Percentiles rank a stretch among this genome's conserved stretches.
These are phyloP conservation scores for Phycomyces blakesleeanus DNA, from an alignment of 192 early-diverging fungal genomes.

Conservation along the genomic window DNA sequence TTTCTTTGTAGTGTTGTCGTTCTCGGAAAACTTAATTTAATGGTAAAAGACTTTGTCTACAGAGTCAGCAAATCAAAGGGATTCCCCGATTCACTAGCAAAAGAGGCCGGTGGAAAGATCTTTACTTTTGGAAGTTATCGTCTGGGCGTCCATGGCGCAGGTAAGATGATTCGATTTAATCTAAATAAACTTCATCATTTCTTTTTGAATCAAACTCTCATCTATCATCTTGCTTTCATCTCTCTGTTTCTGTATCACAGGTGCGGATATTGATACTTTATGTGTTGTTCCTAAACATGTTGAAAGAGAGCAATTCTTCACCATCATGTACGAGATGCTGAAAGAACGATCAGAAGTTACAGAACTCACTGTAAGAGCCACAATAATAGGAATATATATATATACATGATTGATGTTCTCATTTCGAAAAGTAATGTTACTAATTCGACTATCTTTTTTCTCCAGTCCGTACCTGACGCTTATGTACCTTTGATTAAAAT, in stretches of 20 bases:
- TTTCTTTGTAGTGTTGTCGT: slow-evolving; percentile 67
- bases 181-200: no score
- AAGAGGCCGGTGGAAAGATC: slow-evolving; percentile 90
- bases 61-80: slow-evolving; percentile 61
- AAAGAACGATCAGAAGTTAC: slow-evolving; percentile 79
- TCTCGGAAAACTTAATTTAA: slow-evolving; percentile 77
- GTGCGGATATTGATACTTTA: slow-evolving; percentile 97
- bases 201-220: not conserved
- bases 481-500: slow-evolving; percentile 96
- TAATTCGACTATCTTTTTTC: not conserved
- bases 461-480: slow-evolving; percentile 75
- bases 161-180: slow-evolving; percentile 37
- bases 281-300: slow-evolving; percentile 93
- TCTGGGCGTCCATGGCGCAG: slow-evolving; percentile 89
- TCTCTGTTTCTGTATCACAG: slow-evolving; percentile 32
- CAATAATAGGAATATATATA: no score
- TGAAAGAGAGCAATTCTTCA: slow-evolving; percentile 89
- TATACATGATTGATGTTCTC: no score
- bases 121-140: slow-evolving; percentile 97
- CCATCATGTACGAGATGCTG: slow-evolving; percentile 81
- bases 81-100: slow-evolving; percentile 79
- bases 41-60: slow-evolving; percentile 93
- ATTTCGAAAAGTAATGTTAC: no score
- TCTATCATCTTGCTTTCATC: not conserved
- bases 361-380: slow-evolving; percentile 74